Evolutionary conservation across 768 basidiomycete species (phyloP), one percentile per base, ranked within the genome.

Genomic region (Collybiopsis confluens): DNA sequence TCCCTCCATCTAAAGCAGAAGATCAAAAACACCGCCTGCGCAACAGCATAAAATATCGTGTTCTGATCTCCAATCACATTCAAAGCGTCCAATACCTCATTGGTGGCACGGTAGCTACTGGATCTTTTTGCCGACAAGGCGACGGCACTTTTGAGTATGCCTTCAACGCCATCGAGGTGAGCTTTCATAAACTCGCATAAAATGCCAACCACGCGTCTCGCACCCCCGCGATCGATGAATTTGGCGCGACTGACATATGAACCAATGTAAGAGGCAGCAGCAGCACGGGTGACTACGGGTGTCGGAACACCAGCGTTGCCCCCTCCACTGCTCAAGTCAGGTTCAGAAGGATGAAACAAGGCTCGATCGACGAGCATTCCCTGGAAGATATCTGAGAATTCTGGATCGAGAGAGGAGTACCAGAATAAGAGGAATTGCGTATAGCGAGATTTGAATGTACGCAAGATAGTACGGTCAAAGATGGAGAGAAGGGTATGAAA

Each of bases 1-100:
- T 98, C 97, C 56, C 91, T 74, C 96, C 96, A 98, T 10, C 97
- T 77, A 71, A 98, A 99, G 68, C 97, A 98, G 68, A 99, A 99
- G 58, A 99, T 92, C 58, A 98, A 78, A 65, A 99, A 95, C 9
- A 94, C 82, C 0, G 95, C 87, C 64, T 98, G 97, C 0, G 85
- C 72, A 28, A 96, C 88, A 2, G 95, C 93, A 65, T 98, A 98
- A 65, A 98, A 98, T 18, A 96, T 80, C 24, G 79, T 81, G 60
- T 88, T 76, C 52, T 80, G 77, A n/a, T 60, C 60, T 28, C 67
- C 49, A 36, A 54, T 66, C 52, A 56, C 64, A 45, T 61, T 62
- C 45, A 50, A 57, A 16, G 63, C 56, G 20, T 30, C 23, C 7
- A 47, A 20, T 5, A 23, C 30, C 2, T 28, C 38, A 28, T 26